phyloP scores from a whole-genome alignment of 2,329 filamentous ascomycete genomes.

The Alternaria solani region DNA sequence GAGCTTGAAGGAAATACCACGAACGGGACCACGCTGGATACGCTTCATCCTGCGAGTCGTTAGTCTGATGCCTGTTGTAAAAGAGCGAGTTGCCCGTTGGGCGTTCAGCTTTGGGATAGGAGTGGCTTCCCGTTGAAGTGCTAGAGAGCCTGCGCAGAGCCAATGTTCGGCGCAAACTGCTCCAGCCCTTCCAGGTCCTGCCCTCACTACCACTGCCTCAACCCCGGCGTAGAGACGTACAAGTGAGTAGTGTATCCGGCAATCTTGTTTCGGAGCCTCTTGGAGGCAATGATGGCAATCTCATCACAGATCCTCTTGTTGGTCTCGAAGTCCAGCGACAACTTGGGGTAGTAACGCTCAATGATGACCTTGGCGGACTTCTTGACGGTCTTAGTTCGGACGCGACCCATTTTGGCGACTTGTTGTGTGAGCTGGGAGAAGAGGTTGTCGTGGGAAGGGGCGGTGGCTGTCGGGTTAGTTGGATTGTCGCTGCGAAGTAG shows the following conservation, averaged over 20 bases:
- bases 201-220: constrained; percentile 69
- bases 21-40: constrained; percentile 98
- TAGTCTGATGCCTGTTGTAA: constrained; percentile 3
- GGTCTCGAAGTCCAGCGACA: constrained; percentile 99
- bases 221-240: constrained; percentile 47
- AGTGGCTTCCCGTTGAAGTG: background rate
- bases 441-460: constrained; percentile 31
- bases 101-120: background rate
- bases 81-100: background rate
- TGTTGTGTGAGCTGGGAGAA: constrained; percentile 32
- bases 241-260: constrained; percentile 86
- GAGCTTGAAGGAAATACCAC: constrained; percentile 99
- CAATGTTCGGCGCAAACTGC: constrained; percentile 65
- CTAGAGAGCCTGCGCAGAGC: background rate
- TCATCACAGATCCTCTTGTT: constrained; percentile 99
- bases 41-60: constrained; percentile 84
- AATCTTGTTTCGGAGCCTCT: constrained; percentile 96
- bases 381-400: constrained; percentile 73
- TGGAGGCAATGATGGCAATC: constrained; percentile 97
- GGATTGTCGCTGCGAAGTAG: constrained; percentile 35
- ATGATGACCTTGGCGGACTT: constrained; percentile 99
- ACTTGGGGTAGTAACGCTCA: constrained; percentile 82
- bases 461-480: constrained; percentile 42
- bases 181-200: constrained; percentile 97
- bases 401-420: constrained; percentile 62